A percentile compares a stretch with the other conserved stretches of the same genome.
Evolutionary conservation across 129 eudicot genomes (phyloP).

Genomic region (Flaveria linearis): DNA sequence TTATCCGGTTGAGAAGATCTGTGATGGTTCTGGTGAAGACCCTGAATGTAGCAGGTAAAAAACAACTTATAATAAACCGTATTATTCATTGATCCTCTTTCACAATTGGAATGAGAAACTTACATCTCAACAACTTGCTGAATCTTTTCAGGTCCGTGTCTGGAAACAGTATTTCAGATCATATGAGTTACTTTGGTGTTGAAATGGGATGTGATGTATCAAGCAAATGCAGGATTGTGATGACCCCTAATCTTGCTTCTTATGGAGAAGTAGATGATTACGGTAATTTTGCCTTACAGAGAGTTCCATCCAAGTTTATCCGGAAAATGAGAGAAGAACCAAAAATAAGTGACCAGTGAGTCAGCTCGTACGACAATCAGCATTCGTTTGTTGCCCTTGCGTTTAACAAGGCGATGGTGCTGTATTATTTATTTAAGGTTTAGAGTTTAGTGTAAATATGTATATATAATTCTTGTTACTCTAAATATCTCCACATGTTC

Average conservation of each 20-base stretch:
- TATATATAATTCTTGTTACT: constrained; percentile 17
- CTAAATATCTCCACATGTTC: neutral
- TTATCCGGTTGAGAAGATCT: constrained; percentile 66
- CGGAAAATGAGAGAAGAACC: constrained; percentile 30
- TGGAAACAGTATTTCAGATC: constrained; percentile 85
- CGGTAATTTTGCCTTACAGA: constrained; percentile 65
- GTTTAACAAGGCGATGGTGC: constrained; percentile 4
- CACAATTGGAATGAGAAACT: constrained; percentile 1
- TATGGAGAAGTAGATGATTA: constrained; percentile 48
- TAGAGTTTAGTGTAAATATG: constrained; percentile 3
- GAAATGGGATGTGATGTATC: constrained; percentile 63
- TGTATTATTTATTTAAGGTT: neutral
- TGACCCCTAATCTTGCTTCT: constrained; percentile 48
- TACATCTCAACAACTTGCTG: neutral
- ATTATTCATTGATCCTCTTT: neutral
- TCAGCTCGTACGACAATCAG: neutral
- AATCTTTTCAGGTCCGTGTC: constrained; percentile 67
- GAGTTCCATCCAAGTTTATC: constrained; percentile 39
- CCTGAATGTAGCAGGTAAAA: constrained; percentile 88
- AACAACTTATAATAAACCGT: neutral
- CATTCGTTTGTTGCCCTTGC: neutral
- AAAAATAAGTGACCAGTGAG: constrained; percentile 20
- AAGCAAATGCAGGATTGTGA: constrained; percentile 66
- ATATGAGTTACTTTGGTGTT: constrained; percentile 68
- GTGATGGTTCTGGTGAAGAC: constrained; percentile 96